These are phyloP conservation scores for Coemansia aciculifera DNA, from an alignment of 192 early-diverging fungal species.

Conservation along the genomic window DNA sequence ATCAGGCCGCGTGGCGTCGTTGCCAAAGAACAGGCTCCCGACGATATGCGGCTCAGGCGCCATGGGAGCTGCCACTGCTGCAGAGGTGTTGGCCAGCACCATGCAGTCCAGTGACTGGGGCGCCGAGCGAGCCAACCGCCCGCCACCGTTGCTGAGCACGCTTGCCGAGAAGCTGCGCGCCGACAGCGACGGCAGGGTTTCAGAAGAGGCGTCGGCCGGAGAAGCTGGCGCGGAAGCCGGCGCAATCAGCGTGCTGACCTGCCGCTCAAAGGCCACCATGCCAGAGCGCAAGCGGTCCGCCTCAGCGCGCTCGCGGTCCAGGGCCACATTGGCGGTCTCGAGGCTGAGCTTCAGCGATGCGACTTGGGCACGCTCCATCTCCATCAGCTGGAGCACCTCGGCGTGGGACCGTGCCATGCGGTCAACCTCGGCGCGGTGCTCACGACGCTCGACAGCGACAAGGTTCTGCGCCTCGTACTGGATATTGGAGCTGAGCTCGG, in stretches of 20 bases:
- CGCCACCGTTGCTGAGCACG: neutral
- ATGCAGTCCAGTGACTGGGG: slow-evolving; percentile 10
- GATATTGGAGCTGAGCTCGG: slow-evolving; percentile 51
- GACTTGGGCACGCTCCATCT: slow-evolving; percentile 50
- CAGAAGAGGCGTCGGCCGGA: neutral
- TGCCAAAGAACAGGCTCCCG: slow-evolving; percentile 39
- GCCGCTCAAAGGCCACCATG: slow-evolving; percentile 37
- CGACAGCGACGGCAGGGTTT: neutral
- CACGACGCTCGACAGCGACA: slow-evolving; percentile 45
- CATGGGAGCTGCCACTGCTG: neutral
- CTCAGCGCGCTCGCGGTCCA: slow-evolving; percentile 35
- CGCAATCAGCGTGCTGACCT: slow-evolving; percentile 11
- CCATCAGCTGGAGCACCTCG: slow-evolving; percentile 40
- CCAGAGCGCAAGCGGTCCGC: slow-evolving; percentile 25
- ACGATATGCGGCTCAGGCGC: slow-evolving; percentile 29
- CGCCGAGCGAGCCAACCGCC: slow-evolving; percentile 3
- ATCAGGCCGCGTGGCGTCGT: slow-evolving; percentile 36
- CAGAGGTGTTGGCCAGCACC: neutral
- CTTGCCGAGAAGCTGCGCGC: slow-evolving; percentile 1
- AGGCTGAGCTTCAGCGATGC: slow-evolving; percentile 39
- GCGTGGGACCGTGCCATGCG: slow-evolving; percentile 18
- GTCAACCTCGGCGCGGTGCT: slow-evolving; percentile 37
- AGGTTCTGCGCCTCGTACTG: slow-evolving; percentile 51
- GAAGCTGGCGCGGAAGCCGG: neutral
- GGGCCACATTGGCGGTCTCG: slow-evolving; percentile 22